Base-by-base conservation (phyloP, 1,284 basidiomycete genomes). In the Malassezia equina region DNA sequence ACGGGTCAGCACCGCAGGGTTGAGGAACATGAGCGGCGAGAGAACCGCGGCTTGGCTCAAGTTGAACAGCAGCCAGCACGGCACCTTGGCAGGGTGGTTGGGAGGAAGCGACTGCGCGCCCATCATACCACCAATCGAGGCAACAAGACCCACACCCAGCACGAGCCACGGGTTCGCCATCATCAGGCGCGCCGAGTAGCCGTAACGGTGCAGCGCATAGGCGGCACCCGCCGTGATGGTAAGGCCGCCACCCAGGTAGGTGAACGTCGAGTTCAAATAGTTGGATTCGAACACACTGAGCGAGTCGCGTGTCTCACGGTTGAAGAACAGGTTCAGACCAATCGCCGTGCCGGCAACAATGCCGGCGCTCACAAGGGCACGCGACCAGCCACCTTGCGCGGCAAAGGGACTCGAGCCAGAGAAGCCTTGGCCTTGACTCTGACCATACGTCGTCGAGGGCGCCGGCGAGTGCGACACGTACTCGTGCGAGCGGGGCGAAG, bases 161-260 rank as follows among this genome's bases (percentile, higher is more conserved):
- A 90, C 86, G 32, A 86, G 76, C 88, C 86, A 91, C 48, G 89
- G 89, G 76, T 90, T 91, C 40, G 69, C 63, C 4, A 84, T 77
- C 88, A 91, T 90, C 49, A 93, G 78, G 43, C 85, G 80, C 75
- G 82, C 82, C 8, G 85, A 83, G 52, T 83, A 73, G 0, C 89
- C 89, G 44, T 82, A 83, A 59, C 77, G 81, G 77, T 90, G 89
- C 73, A 91, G 79, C 39, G 81, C 78, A 24, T 86, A 82, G 1
- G 88, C 88, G n/a, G 82, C 83, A 17, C 83, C 73, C 1, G 86
- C 88, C 1, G 87, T 89, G 24, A 88, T 75, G 2, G 79, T 79
- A 21, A 91, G 80, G 5, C 89, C 88, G 49, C 80, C 86, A 19
- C 85, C 88, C 7, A 88, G 88, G 66, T 89, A 91, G 67, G 81